phyloP scores from a whole-genome alignment of 2,329 filamentous ascomycete species.

The Thielaviopsis cerberus region DNA sequence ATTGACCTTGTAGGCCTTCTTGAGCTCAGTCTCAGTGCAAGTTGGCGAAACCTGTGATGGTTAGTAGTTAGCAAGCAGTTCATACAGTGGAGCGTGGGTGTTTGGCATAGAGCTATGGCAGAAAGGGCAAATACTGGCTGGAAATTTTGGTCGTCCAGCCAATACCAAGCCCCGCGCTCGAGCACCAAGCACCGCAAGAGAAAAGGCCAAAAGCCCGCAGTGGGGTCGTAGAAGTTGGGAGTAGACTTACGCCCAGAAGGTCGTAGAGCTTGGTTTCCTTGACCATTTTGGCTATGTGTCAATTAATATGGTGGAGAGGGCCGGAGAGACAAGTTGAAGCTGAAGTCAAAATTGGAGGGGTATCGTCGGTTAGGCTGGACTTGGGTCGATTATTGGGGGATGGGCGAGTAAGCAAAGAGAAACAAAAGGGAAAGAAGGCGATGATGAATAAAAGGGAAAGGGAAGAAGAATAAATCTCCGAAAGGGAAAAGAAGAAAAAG shows the following conservation, averaged over 20 bases:
- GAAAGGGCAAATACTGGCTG: too few relatives aligned
- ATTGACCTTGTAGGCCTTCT: constrained; percentile 73
- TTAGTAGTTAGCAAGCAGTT: constrained; percentile 14
- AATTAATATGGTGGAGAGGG: not conserved
- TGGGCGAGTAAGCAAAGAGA: not conserved
- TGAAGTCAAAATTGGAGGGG: not conserved
- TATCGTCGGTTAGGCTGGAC: not conserved
- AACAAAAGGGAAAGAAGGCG: not conserved
- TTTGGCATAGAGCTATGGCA: too few relatives aligned
- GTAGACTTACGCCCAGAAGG: constrained; percentile 47
- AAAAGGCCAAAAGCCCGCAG: not conserved
- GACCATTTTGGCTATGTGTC: constrained; percentile 34
- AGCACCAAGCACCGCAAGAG: not conserved
- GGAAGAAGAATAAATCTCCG: not conserved
- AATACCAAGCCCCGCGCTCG: not conserved
- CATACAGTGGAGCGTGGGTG: too few relatives aligned
- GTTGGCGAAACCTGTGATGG: constrained; percentile 52
- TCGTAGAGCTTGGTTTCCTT: constrained; percentile 70
- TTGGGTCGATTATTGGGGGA: not conserved
- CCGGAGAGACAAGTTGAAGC: not conserved
- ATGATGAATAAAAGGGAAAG: not conserved
- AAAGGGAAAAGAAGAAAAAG: not conserved
- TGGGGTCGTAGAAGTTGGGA: not conserved
- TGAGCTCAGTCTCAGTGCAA: constrained; percentile 70
- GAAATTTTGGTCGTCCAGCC: too few relatives aligned